Base-by-base conservation (phyloP, 768 basidiomycete species). In the Pilatotrama ljubarskyi region DNA sequence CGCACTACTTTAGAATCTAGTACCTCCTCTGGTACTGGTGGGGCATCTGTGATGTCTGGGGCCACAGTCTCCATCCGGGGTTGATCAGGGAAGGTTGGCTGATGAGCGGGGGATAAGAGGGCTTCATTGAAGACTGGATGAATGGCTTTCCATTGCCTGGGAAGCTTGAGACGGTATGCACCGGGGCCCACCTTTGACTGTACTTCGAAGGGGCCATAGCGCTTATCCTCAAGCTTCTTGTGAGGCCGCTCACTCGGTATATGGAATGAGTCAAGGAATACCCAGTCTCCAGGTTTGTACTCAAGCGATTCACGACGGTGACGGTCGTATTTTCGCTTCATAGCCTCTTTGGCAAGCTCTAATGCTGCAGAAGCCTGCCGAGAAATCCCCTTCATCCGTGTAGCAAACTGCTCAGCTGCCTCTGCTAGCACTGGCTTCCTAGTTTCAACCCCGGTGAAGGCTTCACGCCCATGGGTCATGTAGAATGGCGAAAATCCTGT, bases 401-500 rank as follows among this genome's bases (percentile, higher is more conserved):
- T 15, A 3, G 20, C 51, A 10, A 26, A 53, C 37, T 53, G 51
- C 24, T 20, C 51, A 2, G 26, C 51, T 17, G 24, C 52, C 25
- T 70, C 66, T 0, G 56, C 59, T 11, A 32, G 25, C 0, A 49
- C 29, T 4, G 55, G 46, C 22, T 43, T 46, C 1, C n/a, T 18
- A 0, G 62, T n/a, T 13, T 55, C 42, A 0, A 44, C 38, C 0
- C 63, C 65, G 11, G 57, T 67, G 54, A 58, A 60, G 0, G 69
- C 66, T 14, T 73, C 56, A 2, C 32, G 59, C 0, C 74, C 72
- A 15, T 64, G 49, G 29, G 64, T 69, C 37, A 74, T 59, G 32
- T 54, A 67, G 66, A 77, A 77, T 0, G 77, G 79, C 0, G 76
- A 63, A 6, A 66, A 32, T 0, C 64, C 57, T 0, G 73, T 79